Conservation (phyloP, 2,329 filamentous ascomycete genomes). For the Neurospora sp. region DNA sequence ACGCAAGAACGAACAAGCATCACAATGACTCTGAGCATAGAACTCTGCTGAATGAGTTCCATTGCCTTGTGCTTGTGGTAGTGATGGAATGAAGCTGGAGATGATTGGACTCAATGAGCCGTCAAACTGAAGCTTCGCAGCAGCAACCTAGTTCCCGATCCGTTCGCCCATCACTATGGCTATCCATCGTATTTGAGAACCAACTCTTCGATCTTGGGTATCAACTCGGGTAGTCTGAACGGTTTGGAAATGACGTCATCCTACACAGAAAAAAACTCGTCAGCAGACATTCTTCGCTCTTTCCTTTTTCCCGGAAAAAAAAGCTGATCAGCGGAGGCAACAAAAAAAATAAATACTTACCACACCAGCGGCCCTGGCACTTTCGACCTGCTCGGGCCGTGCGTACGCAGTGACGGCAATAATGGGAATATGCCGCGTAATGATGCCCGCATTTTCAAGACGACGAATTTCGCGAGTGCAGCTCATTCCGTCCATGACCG, state of each 20-base stretch:
- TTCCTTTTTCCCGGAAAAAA: not conserved
- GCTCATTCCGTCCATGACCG: constrained; percentile 71
- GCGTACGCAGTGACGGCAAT: constrained; percentile 80
- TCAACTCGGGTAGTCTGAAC: constrained; percentile 62
- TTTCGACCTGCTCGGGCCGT: constrained; percentile 61
- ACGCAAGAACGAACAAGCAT: not conserved
- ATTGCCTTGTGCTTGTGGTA: not conserved
- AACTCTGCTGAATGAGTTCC: not conserved
- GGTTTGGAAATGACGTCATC: constrained; percentile 73
- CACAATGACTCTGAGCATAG: not conserved
- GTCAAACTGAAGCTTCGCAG: not conserved
- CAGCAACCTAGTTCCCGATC: not conserved
- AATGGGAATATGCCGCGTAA: constrained; percentile 60
- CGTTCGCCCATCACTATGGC: not conserved
- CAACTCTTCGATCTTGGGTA: constrained; percentile 55
- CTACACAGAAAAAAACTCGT: constrained; percentile 22
- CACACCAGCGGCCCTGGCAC: constrained; percentile 63
- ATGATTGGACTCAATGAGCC: not conserved
- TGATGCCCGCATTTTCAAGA: constrained; percentile 50
- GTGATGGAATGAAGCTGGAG: not conserved
- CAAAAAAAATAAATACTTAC: constrained; percentile 33
- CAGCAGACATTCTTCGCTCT: constrained; percentile 11
- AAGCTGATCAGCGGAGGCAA: not conserved
- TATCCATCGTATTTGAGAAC: constrained; percentile 15
- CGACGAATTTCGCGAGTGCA: constrained; percentile 61